Percentiles rank a stretch among this genome's conserved stretches.
Evolutionary conservation across 2,329 filamentous ascomycete species (phyloP).

Genomic region (Aspergillus ibericus): DNA sequence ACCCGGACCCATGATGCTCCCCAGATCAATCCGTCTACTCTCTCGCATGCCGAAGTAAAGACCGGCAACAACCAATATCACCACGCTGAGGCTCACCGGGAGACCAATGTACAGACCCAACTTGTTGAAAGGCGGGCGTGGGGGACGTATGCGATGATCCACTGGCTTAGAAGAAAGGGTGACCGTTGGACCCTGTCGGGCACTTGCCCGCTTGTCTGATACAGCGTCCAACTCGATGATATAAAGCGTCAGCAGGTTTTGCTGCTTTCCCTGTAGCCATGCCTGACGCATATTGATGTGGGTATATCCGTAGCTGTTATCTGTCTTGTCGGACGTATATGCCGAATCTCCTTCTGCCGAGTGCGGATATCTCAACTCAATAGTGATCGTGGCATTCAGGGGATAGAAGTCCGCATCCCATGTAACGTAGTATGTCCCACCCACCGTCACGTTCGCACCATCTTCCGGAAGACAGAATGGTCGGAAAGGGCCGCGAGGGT

Average conservation of each 20-base stretch:
- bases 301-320: conserved; percentile 42
- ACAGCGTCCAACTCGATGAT: conserved; percentile 34
- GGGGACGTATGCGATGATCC: conserved; percentile 36
- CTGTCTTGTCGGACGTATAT: conserved; percentile 36
- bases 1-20: conserved; percentile 39
- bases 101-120: conserved; percentile 44
- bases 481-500: conserved; percentile 19
- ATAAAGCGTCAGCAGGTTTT: conserved; percentile 41
- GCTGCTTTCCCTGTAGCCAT: conserved; percentile 41
- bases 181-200: conserved; percentile 38
- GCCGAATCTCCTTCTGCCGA: conserved; percentile 34
- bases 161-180: conserved; percentile 35
- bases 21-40: conserved; percentile 38
- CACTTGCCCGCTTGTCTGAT: conserved; percentile 25
- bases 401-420: conserved; percentile 38
- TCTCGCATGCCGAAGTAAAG: conserved; percentile 45
- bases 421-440: conserved; percentile 41
- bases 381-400: conserved; percentile 32
- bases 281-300: conserved; percentile 38
- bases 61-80: conserved; percentile 38
- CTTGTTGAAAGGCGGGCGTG: conserved; percentile 30
- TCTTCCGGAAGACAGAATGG: conserved; percentile 41
- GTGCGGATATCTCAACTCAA: conserved; percentile 37
- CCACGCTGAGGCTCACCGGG: conserved; percentile 40
- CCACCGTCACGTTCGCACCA: conserved; percentile 35